These are phyloP conservation scores for Casaregolazyma suthepensis DNA, from an alignment of 1,139 yeast genomes.

Conservation along the genomic window DNA sequence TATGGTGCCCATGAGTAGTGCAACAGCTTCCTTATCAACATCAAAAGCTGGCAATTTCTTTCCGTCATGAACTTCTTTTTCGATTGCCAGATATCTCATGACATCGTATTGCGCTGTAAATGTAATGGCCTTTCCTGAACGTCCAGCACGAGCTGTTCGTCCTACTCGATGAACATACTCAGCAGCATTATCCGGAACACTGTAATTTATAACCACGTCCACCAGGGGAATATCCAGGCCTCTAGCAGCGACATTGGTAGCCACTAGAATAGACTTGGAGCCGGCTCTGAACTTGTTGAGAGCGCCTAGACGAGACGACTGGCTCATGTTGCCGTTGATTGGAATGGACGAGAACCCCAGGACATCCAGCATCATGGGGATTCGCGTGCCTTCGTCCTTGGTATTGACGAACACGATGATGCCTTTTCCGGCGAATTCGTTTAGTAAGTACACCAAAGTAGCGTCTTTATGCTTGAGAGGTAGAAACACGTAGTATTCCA, in stretches of 20 bases:
- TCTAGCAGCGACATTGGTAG: slow-evolving; percentile 97
- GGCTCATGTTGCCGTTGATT: slow-evolving; percentile 88
- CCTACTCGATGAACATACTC: slow-evolving; percentile 97
- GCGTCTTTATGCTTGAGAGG: slow-evolving; percentile 94
- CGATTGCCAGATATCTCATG: slow-evolving; percentile 81
- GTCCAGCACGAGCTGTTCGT: slow-evolving; percentile 97
- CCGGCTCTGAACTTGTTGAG: slow-evolving; percentile 89
- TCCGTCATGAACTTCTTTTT: slow-evolving; percentile 52
- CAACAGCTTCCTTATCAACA: slow-evolving; percentile 70
- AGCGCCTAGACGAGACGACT: slow-evolving; percentile 88
- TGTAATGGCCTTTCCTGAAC: slow-evolving; percentile 87
- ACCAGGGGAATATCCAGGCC: slow-evolving; percentile 96
- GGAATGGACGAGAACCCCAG: slow-evolving; percentile 90
- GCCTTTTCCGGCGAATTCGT: slow-evolving; percentile 81
- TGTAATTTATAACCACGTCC: slow-evolving; percentile 87
- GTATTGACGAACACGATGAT: slow-evolving; percentile 89
- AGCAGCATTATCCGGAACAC: slow-evolving; percentile 96
- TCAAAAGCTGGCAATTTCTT: slow-evolving; percentile 78
- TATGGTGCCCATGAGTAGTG: slow-evolving; percentile 77
- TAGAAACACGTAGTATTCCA: slow-evolving; percentile 84
- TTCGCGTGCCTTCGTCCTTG: slow-evolving; percentile 89
- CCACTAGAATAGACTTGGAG: slow-evolving; percentile 72
- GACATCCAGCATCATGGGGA: slow-evolving; percentile 72
- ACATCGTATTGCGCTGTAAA: slow-evolving; percentile 92
- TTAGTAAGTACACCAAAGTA: slow-evolving; percentile 69